Percentiles rank a stretch among this genome's conserved stretches.
Conservation (phyloP, 2,329 filamentous ascomycete genomes). For the Aureobasidium sp. region DNA sequence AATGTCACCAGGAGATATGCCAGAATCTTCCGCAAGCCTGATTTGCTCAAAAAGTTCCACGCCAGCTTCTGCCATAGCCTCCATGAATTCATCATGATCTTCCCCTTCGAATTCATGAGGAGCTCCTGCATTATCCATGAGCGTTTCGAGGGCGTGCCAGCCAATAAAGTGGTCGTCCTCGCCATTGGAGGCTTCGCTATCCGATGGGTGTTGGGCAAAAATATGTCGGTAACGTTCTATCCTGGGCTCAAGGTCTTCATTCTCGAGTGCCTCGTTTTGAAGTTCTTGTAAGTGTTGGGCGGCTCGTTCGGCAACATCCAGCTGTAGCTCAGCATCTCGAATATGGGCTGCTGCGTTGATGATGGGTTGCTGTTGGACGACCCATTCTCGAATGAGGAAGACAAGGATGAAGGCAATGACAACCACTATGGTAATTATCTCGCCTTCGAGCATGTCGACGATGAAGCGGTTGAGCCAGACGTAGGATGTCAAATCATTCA, state of each 20-base stretch:
- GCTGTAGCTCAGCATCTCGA: slow-evolving; percentile 27
- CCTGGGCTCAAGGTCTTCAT: slow-evolving; percentile 19
- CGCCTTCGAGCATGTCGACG: slow-evolving; percentile 81
- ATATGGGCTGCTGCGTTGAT: slow-evolving; percentile 61
- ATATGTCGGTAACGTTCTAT: slow-evolving; percentile 10
- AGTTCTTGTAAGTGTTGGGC: slow-evolving; percentile 14
- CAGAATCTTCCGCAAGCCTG: slow-evolving; percentile 7
- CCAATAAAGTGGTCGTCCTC: slow-evolving; percentile 20
- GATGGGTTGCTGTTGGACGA: slow-evolving; percentile 93
- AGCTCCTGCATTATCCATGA: slow-evolving; percentile 25
- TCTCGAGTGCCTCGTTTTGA: not conserved
- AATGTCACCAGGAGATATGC: not conserved
- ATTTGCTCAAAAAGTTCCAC: slow-evolving; percentile 16
- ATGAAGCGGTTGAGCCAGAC: slow-evolving; percentile 68
- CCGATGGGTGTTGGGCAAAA: not conserved
- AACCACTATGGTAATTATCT: slow-evolving; percentile 85
- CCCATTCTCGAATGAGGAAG: slow-evolving; percentile 93
- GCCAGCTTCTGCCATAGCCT: not conserved
- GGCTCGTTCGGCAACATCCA: slow-evolving; percentile 19
- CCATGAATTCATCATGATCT: slow-evolving; percentile 1
- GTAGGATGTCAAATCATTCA: slow-evolving; percentile 56
- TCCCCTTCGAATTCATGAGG: slow-evolving; percentile 12
- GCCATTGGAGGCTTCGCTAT: not conserved
- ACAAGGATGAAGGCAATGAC: slow-evolving; percentile 95
- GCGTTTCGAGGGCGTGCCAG: slow-evolving; percentile 22